A percentile compares a stretch with the other conserved stretches of the same genome.
Evolutionary conservation across 2,329 filamentous ascomycete species (phyloP).

Genomic region (Colletotrichum lupini): DNA sequence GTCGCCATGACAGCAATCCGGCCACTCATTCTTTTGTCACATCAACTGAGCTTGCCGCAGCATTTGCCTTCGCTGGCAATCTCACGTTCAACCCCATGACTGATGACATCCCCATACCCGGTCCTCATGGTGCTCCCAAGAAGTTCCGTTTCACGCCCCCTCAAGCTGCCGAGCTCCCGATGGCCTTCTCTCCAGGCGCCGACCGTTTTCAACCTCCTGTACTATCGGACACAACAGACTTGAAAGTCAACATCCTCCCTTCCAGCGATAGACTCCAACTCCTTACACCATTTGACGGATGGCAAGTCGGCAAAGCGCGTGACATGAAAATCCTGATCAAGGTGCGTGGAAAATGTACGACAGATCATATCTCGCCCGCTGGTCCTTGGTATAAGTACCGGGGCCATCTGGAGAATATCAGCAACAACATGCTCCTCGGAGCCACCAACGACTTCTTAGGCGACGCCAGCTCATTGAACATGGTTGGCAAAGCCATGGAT

Average conservation of each 20-base stretch:
- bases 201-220: slow-evolving; percentile 42
- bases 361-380: slow-evolving; percentile 51
- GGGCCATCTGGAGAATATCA: slow-evolving; percentile 51
- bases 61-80: slow-evolving; percentile 51
- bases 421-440: slow-evolving; percentile 48
- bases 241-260: slow-evolving; percentile 42
- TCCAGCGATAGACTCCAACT: slow-evolving; percentile 45
- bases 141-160: slow-evolving; percentile 43
- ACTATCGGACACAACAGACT: slow-evolving; percentile 34
- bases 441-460: slow-evolving; percentile 46
- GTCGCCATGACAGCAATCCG: slow-evolving; percentile 50
- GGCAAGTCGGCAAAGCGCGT: slow-evolving; percentile 39
- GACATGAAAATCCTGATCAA: slow-evolving; percentile 46
- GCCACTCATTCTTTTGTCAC: slow-evolving; percentile 61
- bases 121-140: neutral
- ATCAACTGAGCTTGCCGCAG: slow-evolving; percentile 58
- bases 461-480: slow-evolving; percentile 35
- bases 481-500: slow-evolving; percentile 43
- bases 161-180: slow-evolving; percentile 41
- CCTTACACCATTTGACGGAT: slow-evolving; percentile 41
- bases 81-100: slow-evolving; percentile 46
- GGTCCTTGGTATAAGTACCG: slow-evolving; percentile 52
- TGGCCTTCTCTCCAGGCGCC: slow-evolving; percentile 39
- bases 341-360: slow-evolving; percentile 50
- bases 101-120: slow-evolving; percentile 38